Percentiles rank a stretch among this genome's conserved stretches.
Evolutionary conservation across 2,329 filamentous ascomycete genomes (phyloP).

Genomic region (Diaporthe longicolla): DNA sequence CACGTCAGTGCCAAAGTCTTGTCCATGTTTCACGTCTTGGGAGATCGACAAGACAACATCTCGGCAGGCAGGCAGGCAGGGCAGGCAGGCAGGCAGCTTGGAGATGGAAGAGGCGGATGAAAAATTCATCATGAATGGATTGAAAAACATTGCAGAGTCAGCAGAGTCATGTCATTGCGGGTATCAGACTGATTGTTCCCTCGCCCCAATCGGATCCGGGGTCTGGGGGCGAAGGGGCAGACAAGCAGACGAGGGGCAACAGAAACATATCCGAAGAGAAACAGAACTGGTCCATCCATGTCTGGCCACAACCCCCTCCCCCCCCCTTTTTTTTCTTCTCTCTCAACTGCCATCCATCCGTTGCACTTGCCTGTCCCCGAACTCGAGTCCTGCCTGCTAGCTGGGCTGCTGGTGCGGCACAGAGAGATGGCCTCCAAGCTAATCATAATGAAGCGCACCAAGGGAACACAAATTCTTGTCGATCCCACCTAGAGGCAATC

Average conservation of each 20-base stretch:
- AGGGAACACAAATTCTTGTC: not conserved
- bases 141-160: conserved; percentile 11
- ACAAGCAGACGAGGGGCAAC: not conserved
- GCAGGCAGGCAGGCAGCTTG: not conserved
- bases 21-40: conserved; percentile 6
- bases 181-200: conserved; percentile 15
- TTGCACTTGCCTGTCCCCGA: conserved; percentile 4
- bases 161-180: conserved; percentile 26
- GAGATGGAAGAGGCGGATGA: not conserved
- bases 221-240: not conserved
- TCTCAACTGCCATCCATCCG: not conserved
- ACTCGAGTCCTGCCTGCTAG: not conserved
- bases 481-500: conserved; percentile 18
- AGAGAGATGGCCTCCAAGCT: not conserved
- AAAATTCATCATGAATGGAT: not conserved
- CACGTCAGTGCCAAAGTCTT: not conserved
- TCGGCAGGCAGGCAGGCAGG: conserved; percentile 11
- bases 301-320: not conserved
- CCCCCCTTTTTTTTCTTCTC: not conserved
- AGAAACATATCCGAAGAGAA: not conserved
- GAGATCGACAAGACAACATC: conserved; percentile 2
- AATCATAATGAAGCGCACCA: conserved; percentile 4
- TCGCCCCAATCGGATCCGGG: conserved; percentile 16
- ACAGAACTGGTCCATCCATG: not conserved
- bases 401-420: not conserved